phyloP scores from a whole-genome alignment of 2,329 filamentous ascomycete genomes.

The Dactylellina sp. region DNA sequence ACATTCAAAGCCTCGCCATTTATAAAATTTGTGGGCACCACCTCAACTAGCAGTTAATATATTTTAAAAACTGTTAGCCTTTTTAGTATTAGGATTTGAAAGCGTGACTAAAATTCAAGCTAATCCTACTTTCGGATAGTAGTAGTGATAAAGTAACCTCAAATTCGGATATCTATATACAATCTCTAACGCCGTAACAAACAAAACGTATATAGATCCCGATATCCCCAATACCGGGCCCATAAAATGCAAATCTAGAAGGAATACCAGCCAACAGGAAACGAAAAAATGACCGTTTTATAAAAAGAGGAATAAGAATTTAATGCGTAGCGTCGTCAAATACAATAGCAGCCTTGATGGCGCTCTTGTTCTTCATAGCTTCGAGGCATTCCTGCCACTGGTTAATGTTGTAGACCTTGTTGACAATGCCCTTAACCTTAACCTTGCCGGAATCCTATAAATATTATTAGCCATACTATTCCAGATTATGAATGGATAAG shows the following conservation, averaged over 20 bases:
- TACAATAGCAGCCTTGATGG: conserved; percentile 79
- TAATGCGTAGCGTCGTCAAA: conserved; percentile 69
- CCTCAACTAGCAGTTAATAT: too few species aligned
- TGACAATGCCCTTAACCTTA: conserved; percentile 76
- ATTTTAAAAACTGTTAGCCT: too few species aligned
- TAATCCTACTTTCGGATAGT: too few species aligned
- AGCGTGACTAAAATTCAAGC: too few species aligned
- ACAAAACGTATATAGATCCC: too few species aligned
- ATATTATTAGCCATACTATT: conserved; percentile 63
- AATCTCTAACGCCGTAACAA: too few species aligned
- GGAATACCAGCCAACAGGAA: background rate
- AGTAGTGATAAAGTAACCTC: too few species aligned
- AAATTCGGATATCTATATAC: too few species aligned
- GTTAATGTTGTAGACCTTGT: conserved; percentile 79
- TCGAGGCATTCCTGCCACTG: conserved; percentile 78
- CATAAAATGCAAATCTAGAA: conserved; percentile 6
- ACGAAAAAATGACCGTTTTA: background rate
- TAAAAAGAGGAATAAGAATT: background rate
- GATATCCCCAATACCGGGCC: background rate
- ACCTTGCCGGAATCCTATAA: conserved; percentile 69
- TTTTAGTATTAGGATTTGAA: too few species aligned
- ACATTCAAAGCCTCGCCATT: too few species aligned
- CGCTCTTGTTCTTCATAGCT: conserved; percentile 77
- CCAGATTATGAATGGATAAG: conserved; percentile 62
- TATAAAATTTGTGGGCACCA: too few species aligned